These are phyloP conservation scores for Brassica cretica DNA, from an alignment of 345 rosid genomes.

Conservation along the genomic window DNA sequence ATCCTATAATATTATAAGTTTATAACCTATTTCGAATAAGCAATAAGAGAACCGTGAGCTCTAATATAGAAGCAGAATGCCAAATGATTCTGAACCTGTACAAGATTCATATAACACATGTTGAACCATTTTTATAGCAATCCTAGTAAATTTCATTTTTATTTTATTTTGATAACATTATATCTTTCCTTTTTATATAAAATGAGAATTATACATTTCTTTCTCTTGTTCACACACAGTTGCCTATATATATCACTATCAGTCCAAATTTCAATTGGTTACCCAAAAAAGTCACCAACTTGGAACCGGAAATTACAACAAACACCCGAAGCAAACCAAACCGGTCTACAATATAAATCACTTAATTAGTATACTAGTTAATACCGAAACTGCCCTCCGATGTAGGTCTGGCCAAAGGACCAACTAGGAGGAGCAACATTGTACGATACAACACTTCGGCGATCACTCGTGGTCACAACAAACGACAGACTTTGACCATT, in stretches of 20 bases:
- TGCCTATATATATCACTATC: constrained; percentile 22
- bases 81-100: too few species aligned
- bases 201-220: background rate
- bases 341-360: background rate
- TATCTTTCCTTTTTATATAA: constrained; percentile 6
- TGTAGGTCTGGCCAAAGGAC: constrained; percentile 77
- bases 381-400: constrained; percentile 59
- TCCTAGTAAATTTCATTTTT: background rate
- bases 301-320: constrained; percentile 15
- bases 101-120: too few species aligned
- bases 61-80: too few species aligned
- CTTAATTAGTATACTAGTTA: background rate
- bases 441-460: constrained; percentile 60
- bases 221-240: constrained; percentile 7
- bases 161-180: background rate
- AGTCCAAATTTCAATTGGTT: constrained; percentile 27
- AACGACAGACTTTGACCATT: constrained; percentile 75
- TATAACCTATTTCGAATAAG: background rate
- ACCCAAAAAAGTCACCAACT: constrained; percentile 35
- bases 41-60: too few species aligned
- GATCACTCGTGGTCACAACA: constrained; percentile 62
- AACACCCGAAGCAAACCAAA: background rate
- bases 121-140: too few species aligned
- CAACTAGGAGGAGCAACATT: constrained; percentile 65
- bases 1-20: background rate